A percentile compares a stretch with the other conserved stretches of the same genome.
Evolutionary conservation across 805 yeast genomes (phyloP).

Genomic region (Wickerhamomyces ciferrii): DNA sequence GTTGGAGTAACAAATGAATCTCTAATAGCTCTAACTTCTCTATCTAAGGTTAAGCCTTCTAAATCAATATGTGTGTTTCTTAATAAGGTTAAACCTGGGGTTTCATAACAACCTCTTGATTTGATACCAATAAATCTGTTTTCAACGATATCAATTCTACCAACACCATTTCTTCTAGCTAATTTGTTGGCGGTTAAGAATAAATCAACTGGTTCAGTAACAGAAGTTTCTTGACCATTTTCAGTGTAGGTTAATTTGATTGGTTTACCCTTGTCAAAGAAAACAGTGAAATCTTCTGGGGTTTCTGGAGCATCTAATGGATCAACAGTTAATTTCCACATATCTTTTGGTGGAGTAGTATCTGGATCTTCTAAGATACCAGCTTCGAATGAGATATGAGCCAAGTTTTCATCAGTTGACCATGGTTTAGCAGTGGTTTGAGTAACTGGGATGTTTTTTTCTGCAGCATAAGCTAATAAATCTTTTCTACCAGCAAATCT

Average conservation of each 20-base stretch:
- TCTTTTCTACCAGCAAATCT: conserved; percentile 98
- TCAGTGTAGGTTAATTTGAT: conserved; percentile 63
- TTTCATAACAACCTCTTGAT: conserved; percentile 99
- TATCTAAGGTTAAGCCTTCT: conserved; percentile 94
- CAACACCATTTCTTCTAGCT: conserved; percentile 99
- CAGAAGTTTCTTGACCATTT: conserved; percentile 50
- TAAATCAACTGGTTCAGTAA: conserved; percentile 86
- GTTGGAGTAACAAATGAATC: conserved; percentile 93
- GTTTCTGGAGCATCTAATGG: conserved; percentile 91
- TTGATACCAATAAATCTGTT: conserved; percentile 98
- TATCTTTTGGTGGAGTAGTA: conserved; percentile 98
- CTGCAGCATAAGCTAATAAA: conserved; percentile 87
- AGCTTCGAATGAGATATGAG: conserved; percentile 98
- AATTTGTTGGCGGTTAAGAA: conserved; percentile 89
- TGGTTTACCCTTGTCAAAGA: conserved; percentile 85
- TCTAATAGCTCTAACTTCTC: conserved; percentile 96
- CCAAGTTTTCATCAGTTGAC: conserved; percentile 99
- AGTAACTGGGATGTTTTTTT: conserved; percentile 87
- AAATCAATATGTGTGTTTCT: conserved; percentile 93
- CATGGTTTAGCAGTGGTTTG: conserved; percentile 99
- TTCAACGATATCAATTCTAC: conserved; percentile 98
- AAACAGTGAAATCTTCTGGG: conserved; percentile 85
- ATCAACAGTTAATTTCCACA: conserved; percentile 98
- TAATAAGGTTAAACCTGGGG: conserved; percentile 94
- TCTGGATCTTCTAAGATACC: conserved; percentile 99